phyloP scores from a whole-genome alignment of 805 yeast genomes.

The Candida silvicultrix region DNA sequence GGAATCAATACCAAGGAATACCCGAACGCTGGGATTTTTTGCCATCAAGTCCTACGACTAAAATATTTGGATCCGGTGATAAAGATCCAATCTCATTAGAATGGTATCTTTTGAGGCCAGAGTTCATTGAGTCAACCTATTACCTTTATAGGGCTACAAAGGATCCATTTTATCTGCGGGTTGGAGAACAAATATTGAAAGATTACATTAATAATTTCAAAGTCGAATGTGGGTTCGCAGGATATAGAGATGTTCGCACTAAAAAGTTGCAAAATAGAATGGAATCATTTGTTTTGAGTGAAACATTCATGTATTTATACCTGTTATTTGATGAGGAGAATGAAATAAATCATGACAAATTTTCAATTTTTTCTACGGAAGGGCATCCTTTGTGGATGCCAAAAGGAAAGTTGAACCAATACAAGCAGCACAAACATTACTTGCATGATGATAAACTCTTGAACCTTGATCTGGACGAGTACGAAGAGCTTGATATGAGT shows the following conservation, averaged over 20 bases:
- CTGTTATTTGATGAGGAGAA: conserved; percentile 70
- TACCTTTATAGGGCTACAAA: conserved; percentile 75
- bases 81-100: conserved; percentile 49
- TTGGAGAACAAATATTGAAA: conserved; percentile 61
- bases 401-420: conserved; percentile 22
- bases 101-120: conserved; percentile 94
- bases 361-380: conserved; percentile 65
- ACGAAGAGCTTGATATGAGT: too few species aligned
- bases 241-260: conserved; percentile 59
- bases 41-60: background rate
- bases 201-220: conserved; percentile 47
- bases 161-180: conserved; percentile 76
- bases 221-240: conserved; percentile 76
- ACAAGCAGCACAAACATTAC: conserved; percentile 8
- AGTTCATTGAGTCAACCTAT: conserved; percentile 84
- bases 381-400: conserved; percentile 87
- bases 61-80: conserved; percentile 4
- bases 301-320: conserved; percentile 78
- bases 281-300: conserved; percentile 89
- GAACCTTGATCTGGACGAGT: too few species aligned
- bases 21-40: conserved; percentile 81
- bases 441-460: too few species aligned
- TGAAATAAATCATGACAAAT: conserved; percentile 36
- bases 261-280: conserved; percentile 68
- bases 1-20: conserved; percentile 74